Evolutionary conservation across 2,329 filamentous ascomycete species (phyloP).

Genomic region (Leptographium lundbergii): DNA sequence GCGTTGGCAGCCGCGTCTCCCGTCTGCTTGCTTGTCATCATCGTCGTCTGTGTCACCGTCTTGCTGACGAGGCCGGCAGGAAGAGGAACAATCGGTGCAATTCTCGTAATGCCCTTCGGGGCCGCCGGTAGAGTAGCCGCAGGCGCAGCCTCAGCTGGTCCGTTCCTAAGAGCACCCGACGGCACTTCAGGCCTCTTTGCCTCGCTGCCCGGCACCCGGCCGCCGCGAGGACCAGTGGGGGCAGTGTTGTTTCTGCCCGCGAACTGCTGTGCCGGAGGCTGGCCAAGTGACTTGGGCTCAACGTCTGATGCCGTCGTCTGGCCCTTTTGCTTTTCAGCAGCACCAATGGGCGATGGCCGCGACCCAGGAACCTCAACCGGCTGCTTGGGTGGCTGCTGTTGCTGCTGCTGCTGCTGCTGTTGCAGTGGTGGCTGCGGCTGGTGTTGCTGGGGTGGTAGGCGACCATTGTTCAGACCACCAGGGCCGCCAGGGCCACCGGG

Average conservation of each 20-base stretch:
- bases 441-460: constrained; percentile 10
- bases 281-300: constrained; percentile 42
- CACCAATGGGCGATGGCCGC: constrained; percentile 40
- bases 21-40: constrained; percentile 24
- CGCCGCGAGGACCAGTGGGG: constrained; percentile 24
- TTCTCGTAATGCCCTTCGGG: constrained; percentile 35
- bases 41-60: constrained; percentile 16
- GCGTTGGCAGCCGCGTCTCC: constrained; percentile 22
- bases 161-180: not conserved
- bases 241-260: constrained; percentile 20
- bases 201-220: not conserved
- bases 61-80: constrained; percentile 29
- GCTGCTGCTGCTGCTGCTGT: constrained; percentile 15
- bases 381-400: constrained; percentile 6
- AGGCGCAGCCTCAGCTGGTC: constrained; percentile 14
- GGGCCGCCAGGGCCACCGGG: constrained; percentile 17
- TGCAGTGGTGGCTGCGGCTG: constrained; percentile 4
- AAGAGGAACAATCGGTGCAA: constrained; percentile 55
- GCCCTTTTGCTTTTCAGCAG: constrained; percentile 26
- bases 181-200: not conserved
- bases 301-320: constrained; percentile 26
- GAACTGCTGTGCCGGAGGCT: constrained; percentile 19
- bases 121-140: constrained; percentile 25
- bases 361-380: constrained; percentile 16
- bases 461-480: constrained; percentile 18